Conservation (phyloP, 208 protist species). For the Trypanosoma congolense region DNA sequence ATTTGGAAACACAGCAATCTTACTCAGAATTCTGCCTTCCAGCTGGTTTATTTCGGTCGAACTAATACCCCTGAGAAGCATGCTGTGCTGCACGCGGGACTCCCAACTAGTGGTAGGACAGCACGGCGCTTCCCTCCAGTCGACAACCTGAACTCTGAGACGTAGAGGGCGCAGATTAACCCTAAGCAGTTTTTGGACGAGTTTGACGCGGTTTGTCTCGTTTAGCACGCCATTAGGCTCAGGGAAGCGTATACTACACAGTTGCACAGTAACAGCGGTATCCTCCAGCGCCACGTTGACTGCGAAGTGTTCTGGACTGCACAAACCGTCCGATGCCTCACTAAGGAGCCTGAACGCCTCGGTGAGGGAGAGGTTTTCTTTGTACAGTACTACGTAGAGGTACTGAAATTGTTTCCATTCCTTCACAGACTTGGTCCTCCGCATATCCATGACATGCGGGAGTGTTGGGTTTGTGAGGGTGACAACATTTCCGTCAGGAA, state of each 20-base stretch:
- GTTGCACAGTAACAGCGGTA: slow-evolving; percentile 46
- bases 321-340: slow-evolving; percentile 26
- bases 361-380: slow-evolving; percentile 31
- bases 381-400: slow-evolving; percentile 71
- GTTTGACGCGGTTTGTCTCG: neutral
- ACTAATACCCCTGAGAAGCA: slow-evolving; percentile 58
- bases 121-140: slow-evolving; percentile 27
- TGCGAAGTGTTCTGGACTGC: slow-evolving; percentile 22
- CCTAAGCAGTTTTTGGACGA: slow-evolving; percentile 12
- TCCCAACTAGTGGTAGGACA: slow-evolving; percentile 8
- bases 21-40: slow-evolving; percentile 27
- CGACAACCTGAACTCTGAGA: slow-evolving; percentile 34
- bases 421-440: slow-evolving; percentile 5
- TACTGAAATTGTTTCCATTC: neutral
- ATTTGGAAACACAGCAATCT: slow-evolving; percentile 47
- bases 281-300: slow-evolving; percentile 27
- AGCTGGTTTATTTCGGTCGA: slow-evolving; percentile 19
- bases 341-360: slow-evolving; percentile 28
- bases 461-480: slow-evolving; percentile 52
- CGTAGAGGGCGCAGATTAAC: slow-evolving; percentile 17
- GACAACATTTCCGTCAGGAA: slow-evolving; percentile 56
- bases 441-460: slow-evolving; percentile 16
- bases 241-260: slow-evolving; percentile 35
- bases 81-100: slow-evolving; percentile 52
- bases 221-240: slow-evolving; percentile 1